phyloP scores from a whole-genome alignment of 768 basidiomycete genomes.

The Leccinum ochraceum region DNA sequence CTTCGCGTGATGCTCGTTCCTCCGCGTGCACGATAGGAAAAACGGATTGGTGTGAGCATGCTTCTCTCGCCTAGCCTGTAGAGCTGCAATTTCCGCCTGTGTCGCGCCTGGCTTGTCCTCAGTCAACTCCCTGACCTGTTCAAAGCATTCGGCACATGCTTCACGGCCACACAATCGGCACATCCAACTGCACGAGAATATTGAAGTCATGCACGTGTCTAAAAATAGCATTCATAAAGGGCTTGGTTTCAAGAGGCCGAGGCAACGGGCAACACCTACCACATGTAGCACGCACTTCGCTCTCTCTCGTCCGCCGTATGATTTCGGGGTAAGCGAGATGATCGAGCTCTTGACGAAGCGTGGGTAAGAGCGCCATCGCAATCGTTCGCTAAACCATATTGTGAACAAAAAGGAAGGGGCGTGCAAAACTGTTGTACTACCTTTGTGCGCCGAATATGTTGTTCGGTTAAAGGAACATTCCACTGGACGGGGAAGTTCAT shows the following conservation, averaged over 20 bases:
- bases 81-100: slow-evolving; percentile 48
- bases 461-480: slow-evolving; percentile 56
- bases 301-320: slow-evolving; percentile 74
- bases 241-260: slow-evolving; percentile 5
- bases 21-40: slow-evolving; percentile 69
- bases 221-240: slow-evolving; percentile 16
- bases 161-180: slow-evolving; percentile 91
- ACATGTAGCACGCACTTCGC: slow-evolving; percentile 82
- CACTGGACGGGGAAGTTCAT: slow-evolving; percentile 66
- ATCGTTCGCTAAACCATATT: slow-evolving; percentile 54
- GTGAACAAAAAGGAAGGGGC: slow-evolving; percentile 11
- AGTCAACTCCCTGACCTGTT: slow-evolving; percentile 66
- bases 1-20: slow-evolving; percentile 65
- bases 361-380: slow-evolving; percentile 66
- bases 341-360: slow-evolving; percentile 60
- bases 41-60: slow-evolving; percentile 68
- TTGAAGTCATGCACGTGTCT: slow-evolving; percentile 95
- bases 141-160: slow-evolving; percentile 82
- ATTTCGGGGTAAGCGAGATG: slow-evolving; percentile 60
- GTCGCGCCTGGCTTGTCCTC: slow-evolving; percentile 49
- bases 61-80: slow-evolving; percentile 56
- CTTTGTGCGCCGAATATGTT: slow-evolving; percentile 61
- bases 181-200: slow-evolving; percentile 90
- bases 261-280: slow-evolving; percentile 47
- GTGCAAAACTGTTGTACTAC: slow-evolving; percentile 36